A percentile compares a stretch with the other conserved stretches of the same genome.
Conservation (phyloP, 2,329 filamentous ascomycete species). For the Epichloe gansuensis region DNA sequence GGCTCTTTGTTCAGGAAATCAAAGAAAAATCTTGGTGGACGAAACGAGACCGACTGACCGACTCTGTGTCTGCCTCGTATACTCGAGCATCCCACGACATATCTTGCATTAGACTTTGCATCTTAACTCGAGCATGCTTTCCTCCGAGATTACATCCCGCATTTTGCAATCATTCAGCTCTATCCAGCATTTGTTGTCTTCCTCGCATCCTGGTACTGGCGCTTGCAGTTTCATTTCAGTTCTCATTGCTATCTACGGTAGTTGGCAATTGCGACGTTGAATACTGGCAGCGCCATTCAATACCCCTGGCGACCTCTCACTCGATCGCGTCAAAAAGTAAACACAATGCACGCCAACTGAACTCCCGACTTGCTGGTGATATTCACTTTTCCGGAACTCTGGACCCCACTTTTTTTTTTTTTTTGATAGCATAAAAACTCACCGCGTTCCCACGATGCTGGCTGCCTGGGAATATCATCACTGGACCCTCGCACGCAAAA, state of each 20-base stretch:
- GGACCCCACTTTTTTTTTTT: neutral
- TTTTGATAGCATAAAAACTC: neutral
- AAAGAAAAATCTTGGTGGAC: neutral
- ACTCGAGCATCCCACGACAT: neutral
- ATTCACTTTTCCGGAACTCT: neutral
- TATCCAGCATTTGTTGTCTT: neutral
- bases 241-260: slow-evolving; percentile 3
- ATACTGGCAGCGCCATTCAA: neutral
- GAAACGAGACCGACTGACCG: neutral
- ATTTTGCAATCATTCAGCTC: neutral
- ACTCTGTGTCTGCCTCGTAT: neutral
- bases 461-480: neutral
- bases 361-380: neutral
- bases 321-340: slow-evolving; percentile 11
- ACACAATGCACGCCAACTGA: neutral
- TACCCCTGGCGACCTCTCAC: neutral
- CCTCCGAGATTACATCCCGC: slow-evolving; percentile 2
- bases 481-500: neutral
- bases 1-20: neutral
- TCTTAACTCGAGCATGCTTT: neutral
- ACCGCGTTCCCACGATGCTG: slow-evolving; percentile 9
- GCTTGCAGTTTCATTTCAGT: slow-evolving; percentile 12
- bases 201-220: slow-evolving; percentile 4
- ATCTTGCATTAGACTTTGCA: neutral
- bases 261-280: neutral